A percentile compares a stretch with the other conserved stretches of the same genome.
Conservation (phyloP, 2,329 filamentous ascomycete species). For the Trichoderma atroviride region DNA sequence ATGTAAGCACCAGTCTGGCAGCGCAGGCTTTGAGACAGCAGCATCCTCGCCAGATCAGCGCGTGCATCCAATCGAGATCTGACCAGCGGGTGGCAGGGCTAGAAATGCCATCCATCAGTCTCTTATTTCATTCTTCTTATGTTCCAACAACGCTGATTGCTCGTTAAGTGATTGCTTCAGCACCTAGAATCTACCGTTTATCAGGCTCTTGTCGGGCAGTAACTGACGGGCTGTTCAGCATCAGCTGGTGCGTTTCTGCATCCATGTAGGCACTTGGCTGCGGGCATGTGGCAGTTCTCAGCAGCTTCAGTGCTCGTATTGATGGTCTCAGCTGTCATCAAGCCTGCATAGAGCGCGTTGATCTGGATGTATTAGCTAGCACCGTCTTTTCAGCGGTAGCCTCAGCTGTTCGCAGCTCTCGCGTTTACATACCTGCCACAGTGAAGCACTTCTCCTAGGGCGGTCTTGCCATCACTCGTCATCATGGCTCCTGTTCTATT, state of each 20-base stretch:
- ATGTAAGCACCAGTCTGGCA: not conserved
- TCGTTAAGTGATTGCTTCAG: not conserved
- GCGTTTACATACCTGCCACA: not conserved
- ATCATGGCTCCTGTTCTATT: not conserved
- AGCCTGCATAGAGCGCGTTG: not conserved
- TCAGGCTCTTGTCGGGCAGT: not conserved
- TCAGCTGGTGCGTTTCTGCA: not conserved
- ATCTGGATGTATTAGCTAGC: not conserved
- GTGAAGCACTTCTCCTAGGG: not conserved
- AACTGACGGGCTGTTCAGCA: not conserved
- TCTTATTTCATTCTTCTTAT: too few relatives aligned
- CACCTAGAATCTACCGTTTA: not conserved
- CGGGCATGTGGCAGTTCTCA: not conserved
- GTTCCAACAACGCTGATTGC: too few relatives aligned
- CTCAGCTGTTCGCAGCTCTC: not conserved
- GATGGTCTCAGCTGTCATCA: not conserved
- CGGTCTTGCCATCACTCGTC: not conserved
- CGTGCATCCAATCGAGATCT: not conserved
- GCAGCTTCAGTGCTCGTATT: not conserved
- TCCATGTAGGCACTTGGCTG: not conserved
- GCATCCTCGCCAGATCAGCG: not conserved
- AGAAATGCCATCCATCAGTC: not conserved
- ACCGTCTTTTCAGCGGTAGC: not conserved
- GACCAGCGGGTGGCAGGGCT: not conserved
- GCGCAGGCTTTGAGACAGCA: not conserved